Evolutionary conservation across 257 asterid species (phyloP).

Genomic region (Eustoma russellianum): DNA sequence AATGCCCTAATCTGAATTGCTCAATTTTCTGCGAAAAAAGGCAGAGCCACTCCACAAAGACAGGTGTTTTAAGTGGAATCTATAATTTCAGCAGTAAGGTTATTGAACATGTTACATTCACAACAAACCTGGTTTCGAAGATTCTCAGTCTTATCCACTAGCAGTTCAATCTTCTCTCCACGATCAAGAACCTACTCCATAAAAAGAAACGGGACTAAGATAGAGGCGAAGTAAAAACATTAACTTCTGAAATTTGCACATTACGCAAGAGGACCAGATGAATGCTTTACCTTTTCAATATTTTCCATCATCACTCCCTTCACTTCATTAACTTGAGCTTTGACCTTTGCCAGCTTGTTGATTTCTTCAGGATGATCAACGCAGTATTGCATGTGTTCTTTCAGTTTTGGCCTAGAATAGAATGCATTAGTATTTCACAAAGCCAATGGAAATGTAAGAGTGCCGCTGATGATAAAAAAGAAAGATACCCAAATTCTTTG

Average conservation of each 20-base stretch:
- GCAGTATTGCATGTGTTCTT: conserved; percentile 48
- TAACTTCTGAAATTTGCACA: background rate
- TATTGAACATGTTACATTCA: background rate
- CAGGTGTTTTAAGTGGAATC: background rate
- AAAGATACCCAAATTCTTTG: conserved; percentile 37
- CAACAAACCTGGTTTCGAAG: conserved; percentile 40
- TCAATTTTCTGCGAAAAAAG: background rate
- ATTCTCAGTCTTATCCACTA: conserved; percentile 43
- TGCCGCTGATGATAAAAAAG: background rate
- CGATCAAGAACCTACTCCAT: conserved; percentile 40
- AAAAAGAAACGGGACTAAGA: background rate
- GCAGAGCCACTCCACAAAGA: background rate
- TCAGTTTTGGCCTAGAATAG: conserved; percentile 33
- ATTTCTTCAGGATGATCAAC: conserved; percentile 46
- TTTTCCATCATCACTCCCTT: conserved; percentile 59
- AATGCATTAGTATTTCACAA: background rate
- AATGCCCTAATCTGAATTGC: background rate
- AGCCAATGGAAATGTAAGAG: background rate
- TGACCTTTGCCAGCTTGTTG: conserved; percentile 37
- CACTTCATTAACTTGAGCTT: conserved; percentile 47
- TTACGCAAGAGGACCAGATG: background rate
- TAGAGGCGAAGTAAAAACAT: background rate
- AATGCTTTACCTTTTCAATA: conserved; percentile 41
- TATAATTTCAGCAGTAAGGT: background rate
- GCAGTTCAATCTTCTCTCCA: conserved; percentile 39